Percentiles rank a stretch among this genome's conserved stretches.
These are phyloP conservation scores for Fusarium ambrosium DNA, from an alignment of 2,329 filamentous ascomycete species.

Conservation along the genomic window DNA sequence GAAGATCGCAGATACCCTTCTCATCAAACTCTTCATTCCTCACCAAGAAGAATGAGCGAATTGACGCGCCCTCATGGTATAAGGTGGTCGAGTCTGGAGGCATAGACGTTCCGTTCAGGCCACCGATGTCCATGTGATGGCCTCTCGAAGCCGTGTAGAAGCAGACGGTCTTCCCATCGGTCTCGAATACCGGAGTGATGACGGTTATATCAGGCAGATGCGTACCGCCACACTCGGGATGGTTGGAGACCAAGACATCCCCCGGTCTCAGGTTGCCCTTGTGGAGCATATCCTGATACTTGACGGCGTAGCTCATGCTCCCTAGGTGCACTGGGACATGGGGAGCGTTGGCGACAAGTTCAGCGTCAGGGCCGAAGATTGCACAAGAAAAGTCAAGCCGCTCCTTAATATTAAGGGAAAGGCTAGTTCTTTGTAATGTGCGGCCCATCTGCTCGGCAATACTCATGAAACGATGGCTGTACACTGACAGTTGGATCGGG, in stretches of 20 bases:
- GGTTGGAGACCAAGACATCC: slow-evolving; percentile 56
- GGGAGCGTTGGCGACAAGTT: slow-evolving; percentile 50
- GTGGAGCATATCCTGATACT: slow-evolving; percentile 52
- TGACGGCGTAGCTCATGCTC: slow-evolving; percentile 55
- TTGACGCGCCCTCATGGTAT: slow-evolving; percentile 58
- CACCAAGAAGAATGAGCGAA: slow-evolving; percentile 53
- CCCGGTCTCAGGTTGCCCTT: slow-evolving; percentile 49
- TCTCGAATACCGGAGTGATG: slow-evolving; percentile 13
- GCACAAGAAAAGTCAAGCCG: slow-evolving; percentile 58
- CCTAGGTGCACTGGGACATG: slow-evolving; percentile 56
- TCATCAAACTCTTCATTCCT: slow-evolving; percentile 52
- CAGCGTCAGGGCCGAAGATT: slow-evolving; percentile 54
- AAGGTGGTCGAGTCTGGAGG: slow-evolving; percentile 55
- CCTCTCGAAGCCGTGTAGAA: slow-evolving; percentile 15
- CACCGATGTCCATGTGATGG: slow-evolving; percentile 9
- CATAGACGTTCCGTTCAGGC: slow-evolving; percentile 5
- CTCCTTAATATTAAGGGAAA: slow-evolving; percentile 62
- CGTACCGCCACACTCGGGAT: slow-evolving; percentile 49
- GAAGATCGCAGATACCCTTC: slow-evolving; percentile 45
- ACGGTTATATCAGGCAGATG: slow-evolving; percentile 8
- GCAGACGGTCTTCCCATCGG: slow-evolving; percentile 6
- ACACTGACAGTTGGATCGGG: slow-evolving; percentile 67
- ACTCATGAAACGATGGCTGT: slow-evolving; percentile 68
- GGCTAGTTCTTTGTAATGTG: slow-evolving; percentile 66
- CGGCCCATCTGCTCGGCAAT: slow-evolving; percentile 70